These are phyloP conservation scores for Coemansia sp. DNA, from an alignment of 192 early-diverging fungal species.

Conservation along the genomic window DNA sequence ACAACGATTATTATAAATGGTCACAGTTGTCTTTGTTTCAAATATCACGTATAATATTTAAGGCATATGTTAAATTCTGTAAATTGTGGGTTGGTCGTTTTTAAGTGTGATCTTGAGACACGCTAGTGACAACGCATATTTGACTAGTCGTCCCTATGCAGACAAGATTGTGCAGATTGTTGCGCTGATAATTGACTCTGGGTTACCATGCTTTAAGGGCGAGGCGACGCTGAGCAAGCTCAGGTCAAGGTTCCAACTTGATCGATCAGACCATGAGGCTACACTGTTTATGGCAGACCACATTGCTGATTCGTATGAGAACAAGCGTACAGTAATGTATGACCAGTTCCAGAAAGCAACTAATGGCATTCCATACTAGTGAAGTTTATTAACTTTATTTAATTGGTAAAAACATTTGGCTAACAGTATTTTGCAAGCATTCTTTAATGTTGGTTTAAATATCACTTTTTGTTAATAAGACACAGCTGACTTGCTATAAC, in stretches of 20 bases:
- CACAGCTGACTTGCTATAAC: too few relatives aligned
- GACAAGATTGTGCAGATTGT: slow-evolving; percentile 91
- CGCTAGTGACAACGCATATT: slow-evolving; percentile 2
- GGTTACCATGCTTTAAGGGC: slow-evolving; percentile 96
- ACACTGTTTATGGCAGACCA: slow-evolving; percentile 93
- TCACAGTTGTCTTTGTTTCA: too few relatives aligned
- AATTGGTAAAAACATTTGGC: too few relatives aligned
- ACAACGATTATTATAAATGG: too few relatives aligned
- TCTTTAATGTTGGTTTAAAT: too few relatives aligned
- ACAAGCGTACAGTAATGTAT: slow-evolving; percentile 81
- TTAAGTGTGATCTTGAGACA: too few relatives aligned
- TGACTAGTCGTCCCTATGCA: slow-evolving; percentile 89
- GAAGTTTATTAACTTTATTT: not conserved
- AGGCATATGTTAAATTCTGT: too few relatives aligned
- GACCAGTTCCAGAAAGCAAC: slow-evolving; percentile 82
- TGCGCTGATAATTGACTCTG: slow-evolving; percentile 90
- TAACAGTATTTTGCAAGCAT: too few relatives aligned
- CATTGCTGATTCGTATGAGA: slow-evolving; percentile 90
- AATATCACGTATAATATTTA: too few relatives aligned
- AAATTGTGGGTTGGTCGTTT: too few relatives aligned
- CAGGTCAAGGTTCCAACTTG: slow-evolving; percentile 83
- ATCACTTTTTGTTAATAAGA: too few relatives aligned
- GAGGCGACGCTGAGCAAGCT: slow-evolving; percentile 85
- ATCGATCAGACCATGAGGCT: slow-evolving; percentile 84
- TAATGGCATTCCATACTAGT: slow-evolving; percentile 67